These are phyloP conservation scores for Candida dajiaensis DNA, from an alignment of 805 yeast genomes.

Conservation along the genomic window DNA sequence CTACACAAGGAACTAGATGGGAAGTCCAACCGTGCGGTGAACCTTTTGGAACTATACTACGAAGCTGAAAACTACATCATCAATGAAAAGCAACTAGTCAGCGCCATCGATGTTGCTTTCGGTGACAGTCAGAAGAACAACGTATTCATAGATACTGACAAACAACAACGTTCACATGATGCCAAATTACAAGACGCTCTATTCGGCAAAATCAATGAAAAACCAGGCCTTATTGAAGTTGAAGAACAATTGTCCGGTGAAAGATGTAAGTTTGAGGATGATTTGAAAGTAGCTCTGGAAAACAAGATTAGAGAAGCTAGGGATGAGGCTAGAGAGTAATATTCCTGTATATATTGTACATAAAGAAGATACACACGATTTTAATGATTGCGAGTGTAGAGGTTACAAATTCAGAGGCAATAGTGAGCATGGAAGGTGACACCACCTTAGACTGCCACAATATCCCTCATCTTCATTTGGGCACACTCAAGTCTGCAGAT, in stretches of 20 bases:
- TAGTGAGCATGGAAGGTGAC: too few relatives aligned
- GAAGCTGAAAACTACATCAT: conserved; percentile 63
- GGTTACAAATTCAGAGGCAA: too few relatives aligned
- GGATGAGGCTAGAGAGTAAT: not conserved
- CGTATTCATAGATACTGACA: conserved; percentile 5
- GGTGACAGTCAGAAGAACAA: conserved; percentile 13
- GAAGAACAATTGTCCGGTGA: conserved; percentile 31
- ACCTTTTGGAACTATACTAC: conserved; percentile 67
- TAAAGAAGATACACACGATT: not conserved
- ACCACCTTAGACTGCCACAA: too few relatives aligned
- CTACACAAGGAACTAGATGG: conserved; percentile 44
- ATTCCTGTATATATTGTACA: not conserved
- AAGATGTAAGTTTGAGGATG: conserved; percentile 23
- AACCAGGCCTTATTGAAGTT: conserved; percentile 30
- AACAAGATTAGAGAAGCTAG: not conserved
- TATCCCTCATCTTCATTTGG: too few relatives aligned
- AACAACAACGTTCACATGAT: conserved; percentile 15
- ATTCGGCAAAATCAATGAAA: conserved; percentile 30
- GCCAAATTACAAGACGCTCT: conserved; percentile 26
- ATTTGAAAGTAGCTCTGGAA: not conserved
- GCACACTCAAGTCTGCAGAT: too few relatives aligned
- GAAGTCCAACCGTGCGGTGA: conserved; percentile 47
- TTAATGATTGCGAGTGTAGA: not conserved
- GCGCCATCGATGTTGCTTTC: conserved; percentile 54
- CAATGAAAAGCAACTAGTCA: conserved; percentile 58